Conservation (phyloP, 495 filamentous ascomycete species). For the Astrocystis sublimbata region DNA sequence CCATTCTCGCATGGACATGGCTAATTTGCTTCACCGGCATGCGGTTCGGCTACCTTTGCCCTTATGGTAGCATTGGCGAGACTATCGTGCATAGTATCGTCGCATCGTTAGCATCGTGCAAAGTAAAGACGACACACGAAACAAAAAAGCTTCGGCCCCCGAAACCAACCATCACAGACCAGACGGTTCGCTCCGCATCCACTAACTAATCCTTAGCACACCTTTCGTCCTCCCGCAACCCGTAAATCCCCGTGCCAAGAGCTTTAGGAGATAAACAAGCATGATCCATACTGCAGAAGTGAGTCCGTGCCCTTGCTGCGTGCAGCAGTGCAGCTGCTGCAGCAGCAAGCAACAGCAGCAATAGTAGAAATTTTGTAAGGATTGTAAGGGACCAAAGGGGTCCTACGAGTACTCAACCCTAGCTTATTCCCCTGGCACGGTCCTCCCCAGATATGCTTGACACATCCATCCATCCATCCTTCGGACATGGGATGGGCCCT, state of each 20-base stretch:
- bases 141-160: too few species aligned
- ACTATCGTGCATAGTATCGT: too few species aligned
- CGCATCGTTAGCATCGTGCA: too few species aligned
- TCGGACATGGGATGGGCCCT: background rate
- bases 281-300: constrained; percentile 4
- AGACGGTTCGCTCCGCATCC: constrained; percentile 12
- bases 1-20: constrained; percentile 7
- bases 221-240: background rate
- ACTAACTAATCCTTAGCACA: too few species aligned
- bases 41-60: background rate
- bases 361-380: background rate
- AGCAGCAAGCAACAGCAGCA: background rate
- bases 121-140: too few species aligned
- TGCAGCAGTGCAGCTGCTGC: too few species aligned
- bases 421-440: too few species aligned
- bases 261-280: background rate
- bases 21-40: constrained; percentile 5
- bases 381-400: background rate
- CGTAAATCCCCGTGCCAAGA: constrained; percentile 20
- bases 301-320: background rate
- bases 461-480: too few species aligned
- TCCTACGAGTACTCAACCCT: background rate
- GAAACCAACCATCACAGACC: background rate
- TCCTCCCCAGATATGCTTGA: too few species aligned
- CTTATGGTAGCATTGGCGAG: too few species aligned